These are phyloP conservation scores for Colletotrichum caudatum DNA, from an alignment of 2,329 filamentous ascomycete species.

Conservation along the genomic window DNA sequence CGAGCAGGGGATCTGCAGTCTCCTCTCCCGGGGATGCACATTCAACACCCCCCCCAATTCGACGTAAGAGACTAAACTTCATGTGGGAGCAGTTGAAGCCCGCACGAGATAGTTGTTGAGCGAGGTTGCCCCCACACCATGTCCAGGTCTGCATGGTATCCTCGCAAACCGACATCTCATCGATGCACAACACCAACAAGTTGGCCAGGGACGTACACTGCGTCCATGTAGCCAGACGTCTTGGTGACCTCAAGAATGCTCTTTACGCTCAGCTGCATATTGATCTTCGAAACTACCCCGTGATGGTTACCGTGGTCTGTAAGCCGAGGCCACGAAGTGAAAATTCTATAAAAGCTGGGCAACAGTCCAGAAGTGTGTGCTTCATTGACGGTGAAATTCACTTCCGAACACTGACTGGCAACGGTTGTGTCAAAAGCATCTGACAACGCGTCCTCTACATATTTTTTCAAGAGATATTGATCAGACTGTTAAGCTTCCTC, in stretches of 20 bases:
- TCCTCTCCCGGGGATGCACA: constrained; percentile 21
- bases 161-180: background rate
- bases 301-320: background rate
- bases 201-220: constrained; percentile 11
- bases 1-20: background rate
- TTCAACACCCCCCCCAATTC: background rate
- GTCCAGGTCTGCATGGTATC: background rate
- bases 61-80: constrained; percentile 13
- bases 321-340: no score
- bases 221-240: constrained; percentile 15
- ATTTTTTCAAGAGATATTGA: background rate
- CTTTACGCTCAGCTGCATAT: constrained; percentile 19
- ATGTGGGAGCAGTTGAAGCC: constrained; percentile 23
- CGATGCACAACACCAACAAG: constrained; percentile 1
- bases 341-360: constrained; percentile 19
- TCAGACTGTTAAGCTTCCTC: background rate
- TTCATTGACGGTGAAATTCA: background rate
- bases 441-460: no score
- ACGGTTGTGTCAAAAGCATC: background rate
- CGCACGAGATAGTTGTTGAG: constrained; percentile 1
- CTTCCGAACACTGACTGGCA: background rate
- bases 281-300: background rate
- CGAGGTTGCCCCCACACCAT: constrained; percentile 5
- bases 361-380: background rate
- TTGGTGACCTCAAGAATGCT: background rate